phyloP scores from a whole-genome alignment of 306 rosid species.

The Ammopiptanthus mongolicus region DNA sequence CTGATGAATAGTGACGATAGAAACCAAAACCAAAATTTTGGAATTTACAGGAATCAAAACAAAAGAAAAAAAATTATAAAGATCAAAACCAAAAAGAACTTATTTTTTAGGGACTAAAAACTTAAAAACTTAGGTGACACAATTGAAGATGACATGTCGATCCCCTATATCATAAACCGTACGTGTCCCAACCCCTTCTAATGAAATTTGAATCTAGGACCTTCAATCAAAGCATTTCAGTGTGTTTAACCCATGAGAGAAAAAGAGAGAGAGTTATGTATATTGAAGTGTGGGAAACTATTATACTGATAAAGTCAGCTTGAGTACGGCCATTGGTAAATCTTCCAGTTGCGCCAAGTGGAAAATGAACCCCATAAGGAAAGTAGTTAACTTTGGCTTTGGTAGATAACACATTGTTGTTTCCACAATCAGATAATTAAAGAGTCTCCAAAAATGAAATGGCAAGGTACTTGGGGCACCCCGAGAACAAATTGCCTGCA shows the following conservation, averaged over 20 bases:
- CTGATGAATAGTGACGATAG: no score
- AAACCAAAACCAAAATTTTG: no score
- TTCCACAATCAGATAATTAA: constrained; percentile 55
- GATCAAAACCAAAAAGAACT: no score
- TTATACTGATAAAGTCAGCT: constrained; percentile 26
- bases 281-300: not conserved
- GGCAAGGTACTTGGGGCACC: constrained; percentile 40
- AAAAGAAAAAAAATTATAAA: no score
- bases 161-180: not conserved
- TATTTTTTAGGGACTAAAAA: no score
- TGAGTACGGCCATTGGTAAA: constrained; percentile 51
- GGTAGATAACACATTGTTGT: constrained; percentile 36
- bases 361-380: constrained; percentile 62
- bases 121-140: not conserved
- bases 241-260: not conserved
- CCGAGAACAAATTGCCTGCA: constrained; percentile 13
- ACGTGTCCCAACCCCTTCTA: not conserved
- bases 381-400: constrained; percentile 31
- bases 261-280: not conserved
- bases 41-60: no score
- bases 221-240: not conserved
- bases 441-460: constrained; percentile 72
- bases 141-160: not conserved
- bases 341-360: constrained; percentile 52
- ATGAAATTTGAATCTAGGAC: not conserved